Percentiles rank a stretch among this genome's conserved stretches.
Conservation (phyloP, 495 filamentous ascomycete genomes). For the Penicillium samsonianum region DNA sequence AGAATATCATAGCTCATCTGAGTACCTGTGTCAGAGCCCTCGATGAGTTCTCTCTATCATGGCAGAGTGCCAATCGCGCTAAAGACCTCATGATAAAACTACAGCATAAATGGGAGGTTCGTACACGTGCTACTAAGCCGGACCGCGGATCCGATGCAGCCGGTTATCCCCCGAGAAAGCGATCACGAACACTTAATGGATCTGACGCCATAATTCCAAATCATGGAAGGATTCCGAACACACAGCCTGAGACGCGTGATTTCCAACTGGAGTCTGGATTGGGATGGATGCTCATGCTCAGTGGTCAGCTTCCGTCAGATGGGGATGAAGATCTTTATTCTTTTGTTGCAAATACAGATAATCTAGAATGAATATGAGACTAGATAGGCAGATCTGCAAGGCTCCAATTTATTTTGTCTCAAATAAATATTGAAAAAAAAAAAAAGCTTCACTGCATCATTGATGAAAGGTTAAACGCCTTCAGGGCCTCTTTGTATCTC, state of each 20-base stretch:
- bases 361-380: background rate
- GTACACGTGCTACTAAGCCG: slow-evolving; percentile 7
- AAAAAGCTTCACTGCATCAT: too few relatives aligned
- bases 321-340: slow-evolving; percentile 17
- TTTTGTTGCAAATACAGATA: slow-evolving; percentile 7
- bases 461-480: too few relatives aligned
- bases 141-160: background rate
- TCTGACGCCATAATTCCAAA: background rate
- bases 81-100: slow-evolving; percentile 17
- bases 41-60: slow-evolving; percentile 22
- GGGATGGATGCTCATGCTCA: slow-evolving; percentile 18
- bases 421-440: too few relatives aligned
- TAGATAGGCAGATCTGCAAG: background rate
- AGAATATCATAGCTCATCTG: slow-evolving; percentile 10
- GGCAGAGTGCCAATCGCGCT: slow-evolving; percentile 23
- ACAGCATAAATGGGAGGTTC: slow-evolving; percentile 24
- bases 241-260: background rate
- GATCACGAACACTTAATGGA: slow-evolving; percentile 4
- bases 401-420: too few relatives aligned
- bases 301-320: slow-evolving; percentile 12
- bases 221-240: background rate
- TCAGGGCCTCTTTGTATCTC: too few relatives aligned
- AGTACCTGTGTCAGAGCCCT: slow-evolving; percentile 25
- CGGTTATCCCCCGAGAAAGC: slow-evolving; percentile 8
- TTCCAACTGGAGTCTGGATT: slow-evolving; percentile 9